Evolutionary conservation across 2,329 filamentous ascomycete genomes (phyloP), one percentile per base, ranked within the genome.

Genomic region (Diaporthe amygdali): DNA sequence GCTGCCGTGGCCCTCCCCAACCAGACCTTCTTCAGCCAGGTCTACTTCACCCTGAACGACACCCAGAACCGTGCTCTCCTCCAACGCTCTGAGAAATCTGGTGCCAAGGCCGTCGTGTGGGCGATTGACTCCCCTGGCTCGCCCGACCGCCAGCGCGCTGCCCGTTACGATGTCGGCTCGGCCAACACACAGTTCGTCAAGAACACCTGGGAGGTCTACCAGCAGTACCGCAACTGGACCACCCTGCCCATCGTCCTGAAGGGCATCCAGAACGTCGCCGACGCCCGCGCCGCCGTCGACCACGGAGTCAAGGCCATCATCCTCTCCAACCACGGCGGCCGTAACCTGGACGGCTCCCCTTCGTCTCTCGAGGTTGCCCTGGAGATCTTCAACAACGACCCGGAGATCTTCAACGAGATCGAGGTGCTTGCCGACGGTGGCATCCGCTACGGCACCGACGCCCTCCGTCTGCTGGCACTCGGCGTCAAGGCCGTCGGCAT

Each of bases 401-500:
- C 81, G 20, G 79, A 82, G 55, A 75, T 83, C 55, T 82, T 84
- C 71, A 77, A 80, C 75, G 74, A 81, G 76, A 81, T 80, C 3
- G 81, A 83, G 75, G 76, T 83, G 51, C 79, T 78, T 47, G 81
- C 81, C 22, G 83, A 85, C 71, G 83, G 84, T 6, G 84, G 84
- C 64, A 76, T 85, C 25, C 81, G 84, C 55, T 83, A 83, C 69
- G 84, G 83, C 14, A 79, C 79, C 12, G 84, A 85, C 56, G 80
- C 79, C 15, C 76, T 85, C n/a, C 82, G 83, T 74, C 79, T 84
- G 12, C 78, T 85, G n/a, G 79, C 82, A 2, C 80, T 84, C 17
- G 83, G 84, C 12, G 84, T 84, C 68, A 81, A 79, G 74, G 82
- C 82, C 15, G 83, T 69, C 2, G 81, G 87, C 17, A 72, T 89